phyloP scores from a whole-genome alignment of 768 basidiomycete species.

The Sarcodon sp. region DNA sequence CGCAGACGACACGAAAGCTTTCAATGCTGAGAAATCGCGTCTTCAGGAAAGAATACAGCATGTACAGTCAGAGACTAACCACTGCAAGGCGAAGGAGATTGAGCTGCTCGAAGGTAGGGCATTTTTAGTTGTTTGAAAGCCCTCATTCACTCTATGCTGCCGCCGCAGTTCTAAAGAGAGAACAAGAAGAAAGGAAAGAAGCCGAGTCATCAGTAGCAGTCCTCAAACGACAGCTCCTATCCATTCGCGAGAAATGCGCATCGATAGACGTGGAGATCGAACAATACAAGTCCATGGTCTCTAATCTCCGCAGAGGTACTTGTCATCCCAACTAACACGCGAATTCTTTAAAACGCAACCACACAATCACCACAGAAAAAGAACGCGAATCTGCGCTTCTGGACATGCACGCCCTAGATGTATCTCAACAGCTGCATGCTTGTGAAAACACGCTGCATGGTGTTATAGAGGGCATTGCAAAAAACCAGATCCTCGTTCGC shows the following conservation, averaged over 20 bases:
- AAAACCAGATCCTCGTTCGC: constrained; percentile 58
- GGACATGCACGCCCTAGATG: background rate
- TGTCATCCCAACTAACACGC: constrained; percentile 3
- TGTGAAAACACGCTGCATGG: constrained; percentile 49
- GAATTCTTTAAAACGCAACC: background rate
- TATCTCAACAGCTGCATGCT: constrained; percentile 7
- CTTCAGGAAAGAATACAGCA: constrained; percentile 46
- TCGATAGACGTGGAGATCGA: constrained; percentile 60
- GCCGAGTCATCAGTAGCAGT: constrained; percentile 46
- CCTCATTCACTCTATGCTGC: background rate
- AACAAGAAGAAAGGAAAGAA: constrained; percentile 64
- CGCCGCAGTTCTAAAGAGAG: constrained; percentile 43
- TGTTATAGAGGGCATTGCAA: constrained; percentile 67
- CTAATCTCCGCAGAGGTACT: constrained; percentile 54
- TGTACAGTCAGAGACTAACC: constrained; percentile 56
- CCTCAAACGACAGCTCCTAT: constrained; percentile 53
- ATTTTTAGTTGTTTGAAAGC: background rate
- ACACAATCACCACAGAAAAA: background rate
- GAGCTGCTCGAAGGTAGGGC: constrained; percentile 61
- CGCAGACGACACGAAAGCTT: constrained; percentile 48
- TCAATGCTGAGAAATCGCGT: constrained; percentile 50
- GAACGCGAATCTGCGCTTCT: background rate
- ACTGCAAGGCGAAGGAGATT: constrained; percentile 70
- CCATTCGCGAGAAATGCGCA: constrained; percentile 44
- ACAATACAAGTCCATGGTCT: constrained; percentile 49